Conservation (phyloP, 140 eudicot species). For the Oenanthe javanica region DNA sequence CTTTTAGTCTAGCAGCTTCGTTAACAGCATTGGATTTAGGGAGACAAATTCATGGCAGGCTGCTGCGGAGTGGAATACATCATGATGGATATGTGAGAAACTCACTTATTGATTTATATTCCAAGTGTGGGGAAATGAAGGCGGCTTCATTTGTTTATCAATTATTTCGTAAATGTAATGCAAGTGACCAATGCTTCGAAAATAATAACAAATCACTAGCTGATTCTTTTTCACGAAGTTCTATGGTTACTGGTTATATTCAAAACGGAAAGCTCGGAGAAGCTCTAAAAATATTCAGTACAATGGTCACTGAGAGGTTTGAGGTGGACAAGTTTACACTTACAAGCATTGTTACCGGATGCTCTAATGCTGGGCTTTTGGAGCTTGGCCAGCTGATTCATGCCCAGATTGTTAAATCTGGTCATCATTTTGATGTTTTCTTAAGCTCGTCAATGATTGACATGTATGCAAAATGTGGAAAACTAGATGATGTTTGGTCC, state of each 20-base stretch:
- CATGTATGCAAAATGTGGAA: constrained; percentile 85
- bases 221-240: constrained; percentile 37
- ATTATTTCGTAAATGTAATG: constrained; percentile 7
- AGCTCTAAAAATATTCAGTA: constrained; percentile 39
- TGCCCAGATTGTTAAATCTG: constrained; percentile 38
- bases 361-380: constrained; percentile 51
- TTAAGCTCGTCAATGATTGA: constrained; percentile 62
- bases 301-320: constrained; percentile 33
- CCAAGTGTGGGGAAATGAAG: constrained; percentile 57
- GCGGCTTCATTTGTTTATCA: constrained; percentile 40
- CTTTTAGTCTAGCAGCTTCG: constrained; percentile 47
- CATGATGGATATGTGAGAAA: constrained; percentile 41
- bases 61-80: constrained; percentile 33
- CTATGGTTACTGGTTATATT: constrained; percentile 48
- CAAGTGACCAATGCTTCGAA: background rate
- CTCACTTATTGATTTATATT: constrained; percentile 71
- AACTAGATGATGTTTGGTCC: constrained; percentile 29
- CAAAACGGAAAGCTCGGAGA: constrained; percentile 43
- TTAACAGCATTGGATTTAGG: constrained; percentile 40
- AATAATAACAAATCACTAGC: constrained; percentile 16
- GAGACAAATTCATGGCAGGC: constrained; percentile 51
- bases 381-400: constrained; percentile 71
- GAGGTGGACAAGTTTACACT: constrained; percentile 50
- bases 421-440: constrained; percentile 41
- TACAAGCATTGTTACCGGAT: constrained; percentile 49